Evolutionary conservation across 495 filamentous ascomycete species (phyloP).

Genomic region (Hamigera avellanea): DNA sequence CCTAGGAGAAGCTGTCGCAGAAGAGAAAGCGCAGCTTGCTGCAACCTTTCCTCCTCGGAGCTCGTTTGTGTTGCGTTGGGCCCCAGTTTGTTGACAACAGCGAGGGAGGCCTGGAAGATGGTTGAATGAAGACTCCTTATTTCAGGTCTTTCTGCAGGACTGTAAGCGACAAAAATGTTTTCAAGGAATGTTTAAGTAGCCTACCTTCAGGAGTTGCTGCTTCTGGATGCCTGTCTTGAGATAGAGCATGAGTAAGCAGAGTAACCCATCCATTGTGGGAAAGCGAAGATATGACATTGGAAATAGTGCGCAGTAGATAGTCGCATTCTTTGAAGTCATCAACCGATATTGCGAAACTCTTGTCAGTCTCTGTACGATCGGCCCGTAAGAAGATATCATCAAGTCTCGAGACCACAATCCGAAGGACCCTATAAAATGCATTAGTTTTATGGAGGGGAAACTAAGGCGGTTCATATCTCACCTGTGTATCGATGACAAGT

Average conservation of each 20-base stretch:
- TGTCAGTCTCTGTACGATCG: constrained; percentile 5
- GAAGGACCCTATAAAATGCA: constrained; percentile 25
- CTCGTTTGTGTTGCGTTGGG: constrained; percentile 4
- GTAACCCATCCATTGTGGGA: constrained; percentile 32
- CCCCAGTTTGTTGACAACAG: constrained; percentile 17
- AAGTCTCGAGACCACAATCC: constrained; percentile 26
- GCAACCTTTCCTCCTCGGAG: constrained; percentile 35
- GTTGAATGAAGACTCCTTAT: constrained; percentile 26
- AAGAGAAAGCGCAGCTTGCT: constrained; percentile 56
- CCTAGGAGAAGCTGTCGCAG: constrained; percentile 67
- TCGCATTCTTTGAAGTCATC: constrained; percentile 66
- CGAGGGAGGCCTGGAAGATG: constrained; percentile 25
- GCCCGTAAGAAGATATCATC: constrained; percentile 24
- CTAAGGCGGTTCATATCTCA: constrained; percentile 7
- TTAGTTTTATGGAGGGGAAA: constrained; percentile 5
- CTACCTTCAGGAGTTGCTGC: constrained; percentile 19
- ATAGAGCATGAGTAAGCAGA: constrained; percentile 23
- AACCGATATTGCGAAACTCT: constrained; percentile 14
- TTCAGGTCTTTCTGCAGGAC: constrained; percentile 15
- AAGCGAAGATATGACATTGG: constrained; percentile 49
- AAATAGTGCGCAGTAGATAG: constrained; percentile 68
- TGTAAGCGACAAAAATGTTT: constrained; percentile 5
- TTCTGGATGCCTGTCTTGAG: constrained; percentile 20
- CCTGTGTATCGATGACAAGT: constrained; percentile 41
- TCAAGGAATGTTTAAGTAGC: too few species aligned